Conservation (phyloP, 805 yeast genomes). For the Metschnikowia orientalis region DNA sequence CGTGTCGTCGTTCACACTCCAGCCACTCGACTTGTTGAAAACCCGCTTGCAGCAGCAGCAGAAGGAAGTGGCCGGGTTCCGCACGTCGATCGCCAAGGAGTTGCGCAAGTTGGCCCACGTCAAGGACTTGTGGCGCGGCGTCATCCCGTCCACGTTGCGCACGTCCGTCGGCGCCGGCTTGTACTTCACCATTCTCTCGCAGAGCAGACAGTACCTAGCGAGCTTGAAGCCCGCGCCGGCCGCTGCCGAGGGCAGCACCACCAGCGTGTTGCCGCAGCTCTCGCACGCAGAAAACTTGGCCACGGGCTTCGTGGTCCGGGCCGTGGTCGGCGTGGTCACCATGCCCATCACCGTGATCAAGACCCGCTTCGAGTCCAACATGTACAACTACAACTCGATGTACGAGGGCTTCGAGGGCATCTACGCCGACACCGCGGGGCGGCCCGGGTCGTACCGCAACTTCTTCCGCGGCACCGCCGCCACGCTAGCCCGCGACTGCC, state of each 20-base stretch:
- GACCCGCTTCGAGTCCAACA: conserved; percentile 80
- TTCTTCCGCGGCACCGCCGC: conserved; percentile 87
- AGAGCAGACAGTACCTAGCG: conserved; percentile 52
- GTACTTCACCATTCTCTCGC: conserved; percentile 70
- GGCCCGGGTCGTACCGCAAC: conserved; percentile 49
- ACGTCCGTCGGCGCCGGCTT: conserved; percentile 89
- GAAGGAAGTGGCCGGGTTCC: conserved; percentile 16
- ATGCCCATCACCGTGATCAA: conserved; percentile 95
- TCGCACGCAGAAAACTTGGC: conserved; percentile 63
- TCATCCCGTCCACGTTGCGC: conserved; percentile 82
- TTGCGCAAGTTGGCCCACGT: conserved; percentile 39
- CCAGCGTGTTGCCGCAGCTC: conserved; percentile 60
- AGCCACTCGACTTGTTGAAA: conserved; percentile 85
- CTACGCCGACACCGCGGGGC: conserved; percentile 28
- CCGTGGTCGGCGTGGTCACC: conserved; percentile 75
- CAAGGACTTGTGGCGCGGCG: conserved; percentile 83
- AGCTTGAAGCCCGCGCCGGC: conserved; percentile 12
- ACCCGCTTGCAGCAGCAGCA: conserved; percentile 71
- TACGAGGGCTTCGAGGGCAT: conserved; percentile 57
- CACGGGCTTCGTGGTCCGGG: conserved; percentile 77
- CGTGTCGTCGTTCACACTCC: conserved; percentile 71
- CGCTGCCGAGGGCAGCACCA: conserved; percentile 23
- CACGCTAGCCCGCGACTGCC: conserved; percentile 87
- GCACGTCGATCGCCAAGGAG: conserved; percentile 35
- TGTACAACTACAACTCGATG: conserved; percentile 66